Evolutionary conservation across 106 monocot genomes (phyloP).

Genomic region (Amphibolis antarctica): DNA sequence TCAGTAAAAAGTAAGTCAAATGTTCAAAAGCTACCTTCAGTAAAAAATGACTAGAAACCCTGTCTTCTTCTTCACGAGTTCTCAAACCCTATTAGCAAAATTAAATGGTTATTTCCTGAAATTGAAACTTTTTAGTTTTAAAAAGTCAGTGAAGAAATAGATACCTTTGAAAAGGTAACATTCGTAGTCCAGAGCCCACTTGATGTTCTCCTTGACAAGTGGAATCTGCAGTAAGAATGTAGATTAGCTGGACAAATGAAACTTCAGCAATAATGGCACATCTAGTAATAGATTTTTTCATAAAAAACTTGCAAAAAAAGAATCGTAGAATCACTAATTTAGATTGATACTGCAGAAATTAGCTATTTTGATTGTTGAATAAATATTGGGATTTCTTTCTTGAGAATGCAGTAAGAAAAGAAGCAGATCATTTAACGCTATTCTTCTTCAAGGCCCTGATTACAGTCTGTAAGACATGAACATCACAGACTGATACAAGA

Average conservation of each 20-base stretch:
- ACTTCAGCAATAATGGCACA: neutral
- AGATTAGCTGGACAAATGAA: neutral
- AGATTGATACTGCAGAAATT: too few species aligned
- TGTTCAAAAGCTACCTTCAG: conserved; percentile 42
- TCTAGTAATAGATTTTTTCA: too few species aligned
- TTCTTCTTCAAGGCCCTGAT: too few species aligned
- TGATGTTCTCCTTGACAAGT: conserved; percentile 71
- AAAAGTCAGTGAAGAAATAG: conserved; percentile 2
- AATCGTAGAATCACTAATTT: too few species aligned
- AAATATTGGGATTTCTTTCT: too few species aligned
- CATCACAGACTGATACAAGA: too few species aligned
- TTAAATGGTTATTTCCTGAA: neutral
- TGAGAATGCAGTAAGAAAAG: too few species aligned
- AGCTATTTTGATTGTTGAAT: too few species aligned
- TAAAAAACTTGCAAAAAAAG: too few species aligned
- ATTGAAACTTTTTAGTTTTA: neutral
- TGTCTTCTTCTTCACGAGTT: conserved; percentile 88
- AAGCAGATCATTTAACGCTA: too few species aligned
- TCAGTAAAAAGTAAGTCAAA: neutral
- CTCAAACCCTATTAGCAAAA: conserved; percentile 46
- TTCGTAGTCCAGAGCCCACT: conserved; percentile 53
- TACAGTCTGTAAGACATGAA: too few species aligned
- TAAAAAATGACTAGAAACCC: conserved; percentile 57
- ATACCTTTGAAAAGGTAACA: conserved; percentile 64
- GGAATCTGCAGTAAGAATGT: conserved; percentile 35